A percentile compares a stretch with the other conserved stretches of the same genome.
Conservation (phyloP, 345 rosid species). For the Excoecaria cochinchinensis region DNA sequence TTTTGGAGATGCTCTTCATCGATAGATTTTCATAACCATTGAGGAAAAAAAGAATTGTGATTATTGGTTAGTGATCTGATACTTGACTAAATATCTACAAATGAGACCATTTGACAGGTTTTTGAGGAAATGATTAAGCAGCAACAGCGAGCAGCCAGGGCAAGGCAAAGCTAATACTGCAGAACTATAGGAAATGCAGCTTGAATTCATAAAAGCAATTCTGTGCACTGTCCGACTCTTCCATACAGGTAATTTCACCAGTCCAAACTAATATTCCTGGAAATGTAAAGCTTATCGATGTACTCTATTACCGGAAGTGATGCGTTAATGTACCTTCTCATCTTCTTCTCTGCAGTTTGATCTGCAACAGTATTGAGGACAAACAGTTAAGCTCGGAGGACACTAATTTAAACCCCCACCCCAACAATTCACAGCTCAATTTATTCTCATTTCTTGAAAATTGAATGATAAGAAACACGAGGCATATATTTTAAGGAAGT, state of each 20-base stretch:
- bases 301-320: conserved; percentile 58
- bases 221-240: neutral
- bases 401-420: neutral
- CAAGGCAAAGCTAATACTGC: neutral
- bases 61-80: neutral
- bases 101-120: neutral
- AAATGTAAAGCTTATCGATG: conserved; percentile 66
- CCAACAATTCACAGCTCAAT: neutral
- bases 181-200: neutral
- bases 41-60: neutral
- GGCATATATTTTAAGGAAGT: neutral
- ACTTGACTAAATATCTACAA: neutral
- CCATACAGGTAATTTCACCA: conserved; percentile 43
- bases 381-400: neutral
- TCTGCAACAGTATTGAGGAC: conserved; percentile 35
- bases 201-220: neutral
- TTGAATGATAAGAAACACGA: too few species aligned
- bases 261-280: conserved; percentile 72
- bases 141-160: neutral
- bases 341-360: conserved; percentile 69
- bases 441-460: neutral
- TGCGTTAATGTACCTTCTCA: conserved; percentile 69
- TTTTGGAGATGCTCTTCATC: neutral
- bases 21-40: neutral
- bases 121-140: neutral